Conservation (phyloP, 345 rosid genomes). For the Brassica rapa region DNA sequence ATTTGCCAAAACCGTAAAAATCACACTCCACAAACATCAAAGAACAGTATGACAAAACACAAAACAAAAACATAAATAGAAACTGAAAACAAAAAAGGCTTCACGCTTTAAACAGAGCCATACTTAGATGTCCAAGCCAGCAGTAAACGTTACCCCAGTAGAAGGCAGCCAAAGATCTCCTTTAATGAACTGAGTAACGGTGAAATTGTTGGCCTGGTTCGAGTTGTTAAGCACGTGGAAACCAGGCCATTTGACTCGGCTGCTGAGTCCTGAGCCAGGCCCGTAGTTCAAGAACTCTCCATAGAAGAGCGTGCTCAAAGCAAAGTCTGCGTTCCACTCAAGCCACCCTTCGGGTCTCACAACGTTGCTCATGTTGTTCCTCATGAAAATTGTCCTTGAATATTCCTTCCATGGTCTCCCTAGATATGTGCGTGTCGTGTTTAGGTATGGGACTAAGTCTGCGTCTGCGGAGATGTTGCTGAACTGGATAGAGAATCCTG, state of each 20-base stretch:
- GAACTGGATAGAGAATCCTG: conserved; percentile 86
- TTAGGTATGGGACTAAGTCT: conserved; percentile 52
- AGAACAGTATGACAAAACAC: background rate
- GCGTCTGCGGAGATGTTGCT: conserved; percentile 73
- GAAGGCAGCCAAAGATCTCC: conserved; percentile 78
- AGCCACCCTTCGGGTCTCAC: conserved; percentile 86
- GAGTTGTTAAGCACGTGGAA: conserved; percentile 52
- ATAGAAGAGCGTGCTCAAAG: conserved; percentile 63
- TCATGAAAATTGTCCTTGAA: conserved; percentile 79
- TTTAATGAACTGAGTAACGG: conserved; percentile 64
- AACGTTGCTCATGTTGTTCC: conserved; percentile 53
- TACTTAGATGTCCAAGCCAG: conserved; percentile 25
- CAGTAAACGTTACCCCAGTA: conserved; percentile 57
- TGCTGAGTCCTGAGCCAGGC: conserved; percentile 51
- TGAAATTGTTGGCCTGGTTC: conserved; percentile 58
- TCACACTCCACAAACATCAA: conserved; percentile 1
- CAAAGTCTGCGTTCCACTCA: conserved; percentile 64
- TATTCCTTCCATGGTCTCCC: conserved; percentile 91
- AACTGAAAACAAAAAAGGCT: background rate
- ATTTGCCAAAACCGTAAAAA: conserved; percentile 14
- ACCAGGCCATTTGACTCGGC: conserved; percentile 83
- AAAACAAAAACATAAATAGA: background rate
- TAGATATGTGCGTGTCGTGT: conserved; percentile 62
- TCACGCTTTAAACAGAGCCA: background rate
- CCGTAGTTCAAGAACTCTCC: conserved; percentile 79